Evolutionary conservation across 2,329 filamentous ascomycete species (phyloP), one percentile per base, ranked within the genome.

Genomic region (Corinectria fuckeliana): DNA sequence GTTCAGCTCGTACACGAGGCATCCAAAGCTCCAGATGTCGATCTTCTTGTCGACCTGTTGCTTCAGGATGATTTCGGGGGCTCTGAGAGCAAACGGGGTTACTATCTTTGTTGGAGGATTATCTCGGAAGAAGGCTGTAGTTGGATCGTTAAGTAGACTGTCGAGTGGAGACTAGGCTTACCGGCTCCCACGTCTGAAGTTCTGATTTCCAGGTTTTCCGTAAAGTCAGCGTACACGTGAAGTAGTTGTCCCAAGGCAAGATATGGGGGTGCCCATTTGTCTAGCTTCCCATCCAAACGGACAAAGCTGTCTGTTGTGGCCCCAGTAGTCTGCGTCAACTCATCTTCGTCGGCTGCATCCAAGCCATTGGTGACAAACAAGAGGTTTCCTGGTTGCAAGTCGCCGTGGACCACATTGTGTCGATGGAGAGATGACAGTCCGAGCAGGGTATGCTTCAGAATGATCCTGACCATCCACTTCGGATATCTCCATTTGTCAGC

Each of bases 1-100:
- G 2, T 53, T 14, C 1, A 64, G 44, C 14, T 64, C 62, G 14
- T 48, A 64, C 1, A 64, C 16, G 14, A 65, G 61, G 8, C 61
- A 65, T 0, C 61, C 61, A 13, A 65, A 64, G 28, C 61, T 65
- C 62, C 58, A 65, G 1, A 62, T 51, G 5, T 64, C 54, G 3
- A 59, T 44, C 8, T 50, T 56, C 4, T 56, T 39, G 23, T 62
- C n/a, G 0, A 62, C 10, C 4, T 50, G 18, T 18, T 25, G 30
- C 8, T 9, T 56, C 0, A 61, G 54, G 10, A 65, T 51, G 10
- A 61, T 7, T 6, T 65, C 58, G 13, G 62, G 62, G 2, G 62
- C 7, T 2, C 62, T 41, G 2, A 61, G 18, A 4, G 57, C 58
- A 1, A 20, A 9, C 0, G 54, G 61, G 3, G 47, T 54, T 4